Conservation (phyloP, 73 alveolate genomes). For the Uronychia binucleata region DNA sequence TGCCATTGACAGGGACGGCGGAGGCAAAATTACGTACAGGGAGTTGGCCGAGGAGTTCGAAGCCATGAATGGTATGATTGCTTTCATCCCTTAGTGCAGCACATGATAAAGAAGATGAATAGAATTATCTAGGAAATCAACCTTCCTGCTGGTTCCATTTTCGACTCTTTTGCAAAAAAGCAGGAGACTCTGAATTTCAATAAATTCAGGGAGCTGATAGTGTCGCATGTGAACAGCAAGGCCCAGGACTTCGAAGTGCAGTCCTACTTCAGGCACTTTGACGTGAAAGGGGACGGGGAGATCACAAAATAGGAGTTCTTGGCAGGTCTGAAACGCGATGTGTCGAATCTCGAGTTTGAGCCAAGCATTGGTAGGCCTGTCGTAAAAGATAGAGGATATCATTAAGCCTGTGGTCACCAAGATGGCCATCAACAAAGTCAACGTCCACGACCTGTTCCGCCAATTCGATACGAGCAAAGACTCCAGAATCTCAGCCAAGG, state of each 20-base stretch:
- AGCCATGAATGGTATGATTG: slow-evolving; percentile 17
- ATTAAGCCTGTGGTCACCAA: slow-evolving; percentile 39
- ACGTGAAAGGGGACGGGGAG: slow-evolving; percentile 36
- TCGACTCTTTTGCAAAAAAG: neutral
- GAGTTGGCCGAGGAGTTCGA: slow-evolving; percentile 43
- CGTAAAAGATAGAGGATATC: too few relatives aligned
- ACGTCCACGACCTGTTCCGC: slow-evolving; percentile 22
- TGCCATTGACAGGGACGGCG: slow-evolving; percentile 18
- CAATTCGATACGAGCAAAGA: slow-evolving; percentile 18
- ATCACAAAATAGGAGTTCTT: slow-evolving; percentile 46
- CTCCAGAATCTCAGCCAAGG: slow-evolving; percentile 27
- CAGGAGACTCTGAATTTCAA: neutral
- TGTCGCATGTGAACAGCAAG: slow-evolving; percentile 5
- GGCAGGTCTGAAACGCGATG: slow-evolving; percentile 40
- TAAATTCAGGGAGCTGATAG: slow-evolving; percentile 4
- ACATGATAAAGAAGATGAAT: slow-evolving; percentile 47
- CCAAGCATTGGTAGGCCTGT: too few relatives aligned
- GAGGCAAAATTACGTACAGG: slow-evolving; percentile 32
- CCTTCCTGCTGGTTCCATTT: neutral
- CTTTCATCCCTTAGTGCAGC: neutral
- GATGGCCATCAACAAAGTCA: neutral
- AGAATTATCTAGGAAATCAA: slow-evolving; percentile 14
- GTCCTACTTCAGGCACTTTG: slow-evolving; percentile 45
- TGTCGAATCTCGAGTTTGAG: slow-evolving; percentile 29
- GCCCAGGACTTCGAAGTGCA: slow-evolving; percentile 31